These are phyloP conservation scores for Skeletonema marinoi DNA, from an alignment of 108 stramenopile species.

Conservation along the genomic window DNA sequence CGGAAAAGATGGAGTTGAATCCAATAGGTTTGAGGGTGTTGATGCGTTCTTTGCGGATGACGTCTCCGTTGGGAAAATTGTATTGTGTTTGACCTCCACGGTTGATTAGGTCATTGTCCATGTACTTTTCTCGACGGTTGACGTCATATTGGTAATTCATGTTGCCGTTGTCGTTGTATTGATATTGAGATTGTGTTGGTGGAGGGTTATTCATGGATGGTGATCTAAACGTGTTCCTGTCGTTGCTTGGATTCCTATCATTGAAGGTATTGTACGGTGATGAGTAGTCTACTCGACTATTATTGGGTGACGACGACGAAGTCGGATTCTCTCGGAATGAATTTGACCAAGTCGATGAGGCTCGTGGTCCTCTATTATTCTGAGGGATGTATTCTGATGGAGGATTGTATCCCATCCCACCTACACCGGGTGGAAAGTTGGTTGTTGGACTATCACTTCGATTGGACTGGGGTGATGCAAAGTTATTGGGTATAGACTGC, in stretches of 20 bases:
- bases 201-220: neutral
- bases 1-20: conserved; percentile 3
- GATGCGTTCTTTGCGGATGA: neutral
- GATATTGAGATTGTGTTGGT: neutral
- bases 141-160: neutral
- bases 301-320: no score
- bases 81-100: neutral
- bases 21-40: neutral
- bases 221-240: neutral
- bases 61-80: neutral
- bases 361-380: neutral
- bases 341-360: neutral
- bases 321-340: neutral
- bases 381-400: neutral
- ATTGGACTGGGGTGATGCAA: neutral
- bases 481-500: neutral
- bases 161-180: neutral
- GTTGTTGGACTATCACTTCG: neutral
- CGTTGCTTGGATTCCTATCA: neutral
- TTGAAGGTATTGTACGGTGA: neutral
- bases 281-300: neutral
- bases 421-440: neutral
- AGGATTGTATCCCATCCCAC: neutral
- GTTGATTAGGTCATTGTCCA: neutral
- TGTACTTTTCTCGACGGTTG: neutral